Base-by-base conservation (phyloP, 805 yeast species). In the Wickerhamomyces xylosicus region DNA sequence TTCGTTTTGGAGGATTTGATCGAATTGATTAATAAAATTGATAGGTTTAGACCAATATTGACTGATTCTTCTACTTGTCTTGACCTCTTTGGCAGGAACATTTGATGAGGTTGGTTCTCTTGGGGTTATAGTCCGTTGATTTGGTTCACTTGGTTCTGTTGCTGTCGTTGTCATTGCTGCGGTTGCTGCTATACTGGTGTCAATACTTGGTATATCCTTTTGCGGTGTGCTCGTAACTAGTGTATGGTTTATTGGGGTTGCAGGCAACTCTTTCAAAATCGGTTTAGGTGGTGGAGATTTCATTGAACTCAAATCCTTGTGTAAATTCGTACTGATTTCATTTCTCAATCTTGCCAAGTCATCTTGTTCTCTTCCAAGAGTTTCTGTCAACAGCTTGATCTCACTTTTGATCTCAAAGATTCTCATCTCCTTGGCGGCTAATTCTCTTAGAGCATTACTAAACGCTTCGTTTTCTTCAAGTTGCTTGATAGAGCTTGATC, bases 341-440 rank as follows among this genome's bases (percentile, higher is more conserved):
- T 48, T 45, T 39, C 59, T 62, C 38, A 66, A 41, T 15, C 43
- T 48, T 28, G 52, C 53, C 37, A 66, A 44, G 38, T 64, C 66
- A 3, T 41, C 41, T 17, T 57, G 54, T 25, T 57, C 61, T 14
- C 48, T 59, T 35, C 78, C 70, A 27, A 79, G 59, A 34, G 61
- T 62, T 37, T 67, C 71, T 37, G 79, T 63, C 5, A 60, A 55
- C 25, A 62, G 54, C 37, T 74, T 67, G 49, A 80, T 42, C 18
- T 62, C 67, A 33, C 67, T 69, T 45, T 76, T 79, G 33, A 79
- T 57, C 47, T 81, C 87, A 37, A 81, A 69, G 21, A 81, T 62
- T 19, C 71, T 72, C 72, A 78, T 72, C 52, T 82, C 92, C 50
- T 79, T 81, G 32, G 74, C 61, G 0, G 90, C 90, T 34, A 82